Conservation (phyloP, 345 rosid species). For the Corchorus olitorius region DNA sequence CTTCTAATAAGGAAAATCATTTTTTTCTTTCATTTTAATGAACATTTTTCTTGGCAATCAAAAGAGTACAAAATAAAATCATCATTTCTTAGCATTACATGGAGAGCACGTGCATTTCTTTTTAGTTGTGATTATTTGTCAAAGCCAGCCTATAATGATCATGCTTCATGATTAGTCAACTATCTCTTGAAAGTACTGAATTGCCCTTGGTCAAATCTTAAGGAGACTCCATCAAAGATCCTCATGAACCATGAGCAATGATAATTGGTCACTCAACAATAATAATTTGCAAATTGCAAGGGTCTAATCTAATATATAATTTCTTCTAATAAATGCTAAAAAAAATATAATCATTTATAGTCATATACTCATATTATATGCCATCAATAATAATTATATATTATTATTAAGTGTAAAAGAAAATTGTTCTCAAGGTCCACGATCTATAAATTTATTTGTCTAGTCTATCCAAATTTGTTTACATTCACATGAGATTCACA, state of each 20-base stretch:
- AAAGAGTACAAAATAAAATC: not conserved
- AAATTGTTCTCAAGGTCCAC: not conserved
- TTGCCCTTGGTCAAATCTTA: not conserved
- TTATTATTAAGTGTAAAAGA: not conserved
- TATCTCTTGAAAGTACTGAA: not conserved
- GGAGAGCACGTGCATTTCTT: not conserved
- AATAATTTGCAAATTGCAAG: not conserved
- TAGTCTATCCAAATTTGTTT: no score
- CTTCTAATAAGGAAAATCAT: not conserved
- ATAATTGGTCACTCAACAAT: not conserved
- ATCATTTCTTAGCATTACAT: not conserved
- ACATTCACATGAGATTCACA: no score
- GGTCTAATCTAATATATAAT: not conserved
- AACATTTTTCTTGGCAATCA: not conserved
- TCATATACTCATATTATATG: no score
- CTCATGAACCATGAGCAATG: not conserved
- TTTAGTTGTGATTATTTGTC: not conserved
- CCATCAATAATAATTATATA: not conserved
- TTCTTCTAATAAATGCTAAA: not conserved
- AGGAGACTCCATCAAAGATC: not conserved
- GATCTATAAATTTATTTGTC: no score
- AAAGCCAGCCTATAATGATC: slow-evolving; percentile 10
- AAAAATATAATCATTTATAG: not conserved
- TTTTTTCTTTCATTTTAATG: not conserved
- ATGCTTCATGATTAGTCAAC: slow-evolving; percentile 13